These are phyloP conservation scores for Talaromyces funiculosus DNA, from an alignment of 2,329 filamentous ascomycete species.

Conservation along the genomic window DNA sequence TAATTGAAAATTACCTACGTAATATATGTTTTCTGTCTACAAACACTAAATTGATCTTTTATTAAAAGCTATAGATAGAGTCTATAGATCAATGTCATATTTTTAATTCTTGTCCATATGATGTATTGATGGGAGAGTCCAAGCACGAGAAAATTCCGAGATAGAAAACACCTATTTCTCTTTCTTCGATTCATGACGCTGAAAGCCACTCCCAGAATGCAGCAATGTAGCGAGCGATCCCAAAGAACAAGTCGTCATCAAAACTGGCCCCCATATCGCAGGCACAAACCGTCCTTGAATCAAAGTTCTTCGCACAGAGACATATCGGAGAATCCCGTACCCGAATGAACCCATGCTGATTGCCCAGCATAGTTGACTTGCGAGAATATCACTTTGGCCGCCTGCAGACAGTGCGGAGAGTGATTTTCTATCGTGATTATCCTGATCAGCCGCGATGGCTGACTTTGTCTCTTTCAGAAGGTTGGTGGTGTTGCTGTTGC, in stretches of 20 bases:
- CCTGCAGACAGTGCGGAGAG: neutral
- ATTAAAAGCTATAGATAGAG: neutral
- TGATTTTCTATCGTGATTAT: neutral
- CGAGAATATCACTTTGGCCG: slow-evolving; percentile 10
- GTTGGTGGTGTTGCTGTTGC: neutral
- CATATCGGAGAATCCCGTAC: slow-evolving; percentile 25
- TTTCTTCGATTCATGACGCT: neutral
- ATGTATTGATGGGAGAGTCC: too few relatives aligned
- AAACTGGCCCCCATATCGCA: slow-evolving; percentile 26
- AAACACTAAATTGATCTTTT: neutral
- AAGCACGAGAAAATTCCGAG: neutral
- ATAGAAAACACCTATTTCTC: neutral
- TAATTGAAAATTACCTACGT: neutral
- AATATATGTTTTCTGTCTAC: neutral
- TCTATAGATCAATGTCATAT: neutral
- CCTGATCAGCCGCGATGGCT: neutral
- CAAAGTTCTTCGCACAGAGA: slow-evolving; percentile 23
- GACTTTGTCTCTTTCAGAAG: neutral
- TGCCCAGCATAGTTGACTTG: slow-evolving; percentile 20
- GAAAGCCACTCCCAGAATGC: slow-evolving; percentile 3
- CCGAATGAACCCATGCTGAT: slow-evolving; percentile 26
- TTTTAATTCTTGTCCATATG: neutral
- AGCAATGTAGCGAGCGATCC: slow-evolving; percentile 15
- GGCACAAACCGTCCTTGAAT: slow-evolving; percentile 24
- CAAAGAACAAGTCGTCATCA: slow-evolving; percentile 23